Base-by-base conservation (phyloP, 2,329 filamentous ascomycete species). In the Cladosporium sp. region DNA sequence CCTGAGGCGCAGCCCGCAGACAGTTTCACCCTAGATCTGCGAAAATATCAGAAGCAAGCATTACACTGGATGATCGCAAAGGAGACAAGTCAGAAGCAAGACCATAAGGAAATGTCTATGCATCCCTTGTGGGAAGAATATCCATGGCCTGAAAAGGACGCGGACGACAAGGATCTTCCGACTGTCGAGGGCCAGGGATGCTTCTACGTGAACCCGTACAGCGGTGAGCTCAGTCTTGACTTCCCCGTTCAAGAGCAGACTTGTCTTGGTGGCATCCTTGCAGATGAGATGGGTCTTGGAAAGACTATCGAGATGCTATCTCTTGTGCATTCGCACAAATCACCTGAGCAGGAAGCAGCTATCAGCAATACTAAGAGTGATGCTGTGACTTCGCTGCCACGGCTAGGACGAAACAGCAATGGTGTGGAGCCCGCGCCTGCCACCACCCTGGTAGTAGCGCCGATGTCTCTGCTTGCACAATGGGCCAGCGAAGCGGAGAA, bases 221-320 rank as follows among this genome's bases (percentile, higher is more conserved):
- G 92, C 6, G 94, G 94, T 8, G 93, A 97, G 65, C 77, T 99
- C 53, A 95, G 91, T 1, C 78, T 97, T 0, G 86, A 96, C 5
- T 99, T 99, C 64, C 94, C 94, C 0, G 83, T 86, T 2, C 94
- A 99, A 70, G 91, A 97, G 67, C 94, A 97, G 69, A 90, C 95
- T 70, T 99, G 94, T 64, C 78, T 96, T 0, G 94, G 94, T 44
- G 94, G 94, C 5, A 90, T 99, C 58, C 77, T 99, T 40, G 94
- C 94, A 8, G 94, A 99, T 67, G 89, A 97, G 74, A 99, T 99
- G 94, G 94, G 94, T 47, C 79, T 99, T 1, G 94, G 94, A 34
- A 99, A 99, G 77, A 99, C 94, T 0, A 97, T 99, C 54, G 93
- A 99, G 70, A 97, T 99, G 91, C 83, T 99, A 61, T 94, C 91